phyloP scores from a whole-genome alignment of 352 stramenopile genomes.

The Albugo laibachii region DNA sequence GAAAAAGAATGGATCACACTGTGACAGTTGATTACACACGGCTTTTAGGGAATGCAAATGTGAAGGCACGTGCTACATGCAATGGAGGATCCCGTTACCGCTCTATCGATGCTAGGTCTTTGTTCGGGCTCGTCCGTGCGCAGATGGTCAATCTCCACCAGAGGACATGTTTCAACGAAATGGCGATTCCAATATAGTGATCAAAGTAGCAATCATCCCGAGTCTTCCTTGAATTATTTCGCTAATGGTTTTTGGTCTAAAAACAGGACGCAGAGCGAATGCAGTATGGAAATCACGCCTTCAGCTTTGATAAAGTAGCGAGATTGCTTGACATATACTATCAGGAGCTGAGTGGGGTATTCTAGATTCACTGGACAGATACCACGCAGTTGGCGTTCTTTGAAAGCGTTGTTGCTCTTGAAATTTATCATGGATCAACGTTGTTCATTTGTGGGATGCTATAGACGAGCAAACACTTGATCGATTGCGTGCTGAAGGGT shows the following conservation, averaged over 20 bases:
- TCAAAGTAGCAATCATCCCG: slow-evolving; percentile 24
- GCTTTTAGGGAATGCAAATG: slow-evolving; percentile 48
- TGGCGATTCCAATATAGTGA: slow-evolving; percentile 61
- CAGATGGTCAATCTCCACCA: slow-evolving; percentile 33
- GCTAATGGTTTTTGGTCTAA: too few species aligned
- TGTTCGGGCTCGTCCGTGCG: slow-evolving; percentile 58
- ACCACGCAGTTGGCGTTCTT: slow-evolving; percentile 52
- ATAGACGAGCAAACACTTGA: slow-evolving; percentile 63
- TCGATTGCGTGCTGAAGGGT: slow-evolving; percentile 80
- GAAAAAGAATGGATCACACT: slow-evolving; percentile 50
- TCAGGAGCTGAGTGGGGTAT: not conserved
- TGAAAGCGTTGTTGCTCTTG: slow-evolving; percentile 19
- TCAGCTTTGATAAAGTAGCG: slow-evolving; percentile 62
- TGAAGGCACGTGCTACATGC: slow-evolving; percentile 22
- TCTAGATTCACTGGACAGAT: slow-evolving; percentile 64
- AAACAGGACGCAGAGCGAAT: slow-evolving; percentile 60
- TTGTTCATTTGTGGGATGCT: not conserved
- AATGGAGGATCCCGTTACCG: not conserved
- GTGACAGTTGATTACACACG: slow-evolving; percentile 74
- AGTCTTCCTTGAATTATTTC: too few species aligned
- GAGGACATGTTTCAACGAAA: slow-evolving; percentile 76
- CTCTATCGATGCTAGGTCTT: slow-evolving; percentile 20
- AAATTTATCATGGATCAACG: not conserved
- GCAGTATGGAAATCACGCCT: slow-evolving; percentile 73
- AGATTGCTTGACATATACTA: not conserved